phyloP scores from a whole-genome alignment of 1,139 yeast genomes.

The Geotrichum histeridarum region DNA sequence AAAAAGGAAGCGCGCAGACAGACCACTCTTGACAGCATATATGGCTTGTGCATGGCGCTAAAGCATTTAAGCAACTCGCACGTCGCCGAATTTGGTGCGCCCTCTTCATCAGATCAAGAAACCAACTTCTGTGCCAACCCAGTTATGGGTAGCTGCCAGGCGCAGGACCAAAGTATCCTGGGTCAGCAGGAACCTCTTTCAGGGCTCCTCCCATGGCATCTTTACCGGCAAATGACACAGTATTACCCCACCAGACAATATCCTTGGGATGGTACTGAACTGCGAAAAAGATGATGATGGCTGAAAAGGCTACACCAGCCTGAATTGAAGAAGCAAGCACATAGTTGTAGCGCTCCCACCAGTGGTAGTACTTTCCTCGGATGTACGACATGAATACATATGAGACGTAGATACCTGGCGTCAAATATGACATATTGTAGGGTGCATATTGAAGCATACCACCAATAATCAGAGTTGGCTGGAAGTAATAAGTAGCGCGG shows the following conservation, averaged over 20 bases:
- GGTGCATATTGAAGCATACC: slow-evolving; percentile 40
- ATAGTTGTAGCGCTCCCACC: slow-evolving; percentile 74
- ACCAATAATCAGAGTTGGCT: slow-evolving; percentile 42
- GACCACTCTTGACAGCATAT: too few species aligned
- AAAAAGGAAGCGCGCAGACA: too few species aligned
- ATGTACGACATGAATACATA: slow-evolving; percentile 41
- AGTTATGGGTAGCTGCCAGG: slow-evolving; percentile 14
- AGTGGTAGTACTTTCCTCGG: slow-evolving; percentile 33
- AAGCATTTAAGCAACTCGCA: too few species aligned
- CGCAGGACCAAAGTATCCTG: slow-evolving; percentile 17
- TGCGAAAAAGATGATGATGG: slow-evolving; percentile 47
- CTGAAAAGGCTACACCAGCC: slow-evolving; percentile 44
- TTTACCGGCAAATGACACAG: slow-evolving; percentile 32
- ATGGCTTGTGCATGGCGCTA: too few species aligned
- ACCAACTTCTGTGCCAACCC: background rate
- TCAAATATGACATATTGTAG: slow-evolving; percentile 41
- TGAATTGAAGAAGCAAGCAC: slow-evolving; percentile 37
- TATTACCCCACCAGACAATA: slow-evolving; percentile 50
- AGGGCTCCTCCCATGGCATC: slow-evolving; percentile 26
- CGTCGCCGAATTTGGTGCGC: too few species aligned
- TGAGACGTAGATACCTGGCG: slow-evolving; percentile 41
- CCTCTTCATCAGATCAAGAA: too few species aligned
- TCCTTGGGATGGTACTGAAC: slow-evolving; percentile 40
- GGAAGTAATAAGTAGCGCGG: slow-evolving; percentile 36
- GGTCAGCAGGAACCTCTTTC: slow-evolving; percentile 3